phyloP scores from a whole-genome alignment of 1,284 basidiomycete species.

The Grifola frondosa region DNA sequence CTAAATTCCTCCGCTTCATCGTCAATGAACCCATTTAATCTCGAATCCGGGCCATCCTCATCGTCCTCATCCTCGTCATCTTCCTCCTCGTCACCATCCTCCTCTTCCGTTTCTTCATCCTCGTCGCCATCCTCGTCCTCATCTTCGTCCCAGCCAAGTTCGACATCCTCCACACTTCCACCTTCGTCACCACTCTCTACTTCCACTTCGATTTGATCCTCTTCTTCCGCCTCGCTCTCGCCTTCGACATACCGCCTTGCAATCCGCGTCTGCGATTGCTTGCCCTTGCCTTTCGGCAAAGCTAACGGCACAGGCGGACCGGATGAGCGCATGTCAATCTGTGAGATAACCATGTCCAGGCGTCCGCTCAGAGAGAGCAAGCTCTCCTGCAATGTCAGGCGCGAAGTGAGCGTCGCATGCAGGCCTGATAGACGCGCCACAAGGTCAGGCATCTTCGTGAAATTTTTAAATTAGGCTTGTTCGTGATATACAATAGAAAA shows the following conservation, averaged over 20 bases:
- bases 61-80: slow-evolving; percentile 62
- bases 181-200: slow-evolving; percentile 62
- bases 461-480: slow-evolving; percentile 18
- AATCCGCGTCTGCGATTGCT: slow-evolving; percentile 31
- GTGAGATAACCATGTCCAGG: slow-evolving; percentile 90
- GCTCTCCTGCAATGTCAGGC: slow-evolving; percentile 83
- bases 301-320: slow-evolving; percentile 55
- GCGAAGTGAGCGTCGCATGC: slow-evolving; percentile 79
- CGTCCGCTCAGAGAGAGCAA: slow-evolving; percentile 86
- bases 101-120: slow-evolving; percentile 53
- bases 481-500: background rate
- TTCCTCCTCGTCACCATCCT: slow-evolving; percentile 50
- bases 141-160: slow-evolving; percentile 74
- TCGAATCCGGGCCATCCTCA: slow-evolving; percentile 38
- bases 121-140: slow-evolving; percentile 51
- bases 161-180: slow-evolving; percentile 72
- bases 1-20: slow-evolving; percentile 74
- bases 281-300: slow-evolving; percentile 37
- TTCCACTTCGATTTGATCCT: slow-evolving; percentile 62
- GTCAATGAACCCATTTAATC: slow-evolving; percentile 65
- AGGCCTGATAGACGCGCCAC: slow-evolving; percentile 82
- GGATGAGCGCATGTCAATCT: slow-evolving; percentile 84
- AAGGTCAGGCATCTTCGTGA: slow-evolving; percentile 76
- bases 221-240: slow-evolving; percentile 67
- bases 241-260: slow-evolving; percentile 71